Evolutionary conservation across 2,329 filamentous ascomycete genomes (phyloP), one percentile per base, ranked within the genome.

Genomic region (Fusarium tricinctum): DNA sequence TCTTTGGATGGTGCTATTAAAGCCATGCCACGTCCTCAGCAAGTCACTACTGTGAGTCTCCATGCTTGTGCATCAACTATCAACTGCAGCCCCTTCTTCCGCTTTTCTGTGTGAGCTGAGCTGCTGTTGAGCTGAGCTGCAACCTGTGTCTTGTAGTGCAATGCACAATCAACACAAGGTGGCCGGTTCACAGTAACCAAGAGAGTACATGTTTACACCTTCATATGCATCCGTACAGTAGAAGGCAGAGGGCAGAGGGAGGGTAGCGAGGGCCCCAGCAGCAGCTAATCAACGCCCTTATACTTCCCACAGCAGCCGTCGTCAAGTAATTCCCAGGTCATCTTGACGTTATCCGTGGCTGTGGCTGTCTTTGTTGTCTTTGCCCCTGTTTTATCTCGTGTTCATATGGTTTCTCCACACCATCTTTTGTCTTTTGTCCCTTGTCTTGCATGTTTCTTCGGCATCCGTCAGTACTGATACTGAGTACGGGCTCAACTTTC

Each of bases 331-430:
- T 47, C 23, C 10, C 63, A 54, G 45, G 66, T 67, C 66, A 69
- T 69, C 19, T 69, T 69, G 66, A 69, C 49, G 61, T 69, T 63
- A 22, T 44, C 30, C 38, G 52, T 49, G 38, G 48, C 22, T 54
- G 52, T 49, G 38, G 48, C 22, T 54, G 44, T 38, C 35, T 38
- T 38, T 38, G 35, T 38, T 38, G 35, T 38, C 42, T 47, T 64
- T 39, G 48, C 56, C 68, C 61, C 61, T 73, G 61, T 60, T 65
- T 68, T 67, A 62, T 71, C 73, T 76, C 75, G 75, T 77, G 74
- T 77, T 75, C 28, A 66, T 66, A 75, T 76, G 73, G 74, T 69
- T 68, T 72, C 68, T 58, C 64, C 74, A 74, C 75, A 77, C 75
- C 75, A 70, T 69, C 73, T 69, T 66, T 38, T 43, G 32, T 26